Base-by-base conservation (phyloP, 177 flowering plant species). In the Vitis hybrid region DNA sequence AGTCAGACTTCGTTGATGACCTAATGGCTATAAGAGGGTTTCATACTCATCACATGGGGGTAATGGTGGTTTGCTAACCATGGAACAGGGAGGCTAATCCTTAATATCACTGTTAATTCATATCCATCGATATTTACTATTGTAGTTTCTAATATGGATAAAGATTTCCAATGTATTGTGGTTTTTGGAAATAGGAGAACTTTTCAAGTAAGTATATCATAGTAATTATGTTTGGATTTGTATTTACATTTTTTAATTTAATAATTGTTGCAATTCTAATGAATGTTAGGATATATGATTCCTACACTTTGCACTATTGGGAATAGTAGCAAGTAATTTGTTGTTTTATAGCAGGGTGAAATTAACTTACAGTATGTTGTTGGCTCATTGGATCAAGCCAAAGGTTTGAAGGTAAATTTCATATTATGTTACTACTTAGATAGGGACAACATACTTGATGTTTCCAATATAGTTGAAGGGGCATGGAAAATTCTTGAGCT, bases 91-190 rank as follows among this genome's bases (percentile, higher is more conserved):
- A 26, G 98, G 92, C 94, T 45, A 84, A 80, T 23, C 78, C 86
- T 54, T 81, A 23, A 66, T 73, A 89, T 91, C 3, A 79, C 84
- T 56, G 91, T 83, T 6, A 93, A 93, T 60, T 59, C 89, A 0
- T 96, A 94, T 67, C 98, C 94, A 3, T 89, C 92, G 98, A 81
- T 89, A 19, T 81, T 93, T 48, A 91, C 93, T 0, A 85, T 86
- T 48, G 96, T 84, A 0, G 96, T 90, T 49, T 88, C 94, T 12
- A 89, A 58, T 66, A 89, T 89, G n/a, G 92, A 92, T 55, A 77
- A 96, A 63, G 86, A 75, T 62, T 89, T 92, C 58, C 74, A 80
- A 34, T 80, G 93, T 8, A 73, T 70, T 19, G 67, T 91, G 11
- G 51, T 85, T 67, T 85, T 92, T 23, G 93, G 96, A 65, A 89